These are phyloP conservation scores for Sphagnum magellanicum DNA, from an alignment of 228 moss, liverwort and hornwort species.

Conservation along the genomic window DNA sequence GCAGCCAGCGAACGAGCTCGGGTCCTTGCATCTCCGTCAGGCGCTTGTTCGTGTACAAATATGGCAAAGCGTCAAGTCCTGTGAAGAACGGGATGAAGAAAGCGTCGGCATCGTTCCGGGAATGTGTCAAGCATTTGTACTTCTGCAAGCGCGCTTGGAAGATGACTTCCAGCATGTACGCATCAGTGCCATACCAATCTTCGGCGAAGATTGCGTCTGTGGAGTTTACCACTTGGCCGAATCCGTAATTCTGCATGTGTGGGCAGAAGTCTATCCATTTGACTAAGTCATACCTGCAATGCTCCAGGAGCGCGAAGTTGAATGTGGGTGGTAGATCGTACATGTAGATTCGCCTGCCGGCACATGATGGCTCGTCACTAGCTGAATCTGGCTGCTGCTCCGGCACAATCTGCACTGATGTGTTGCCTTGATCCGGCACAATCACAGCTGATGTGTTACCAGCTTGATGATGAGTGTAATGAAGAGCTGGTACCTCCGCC, in stretches of 20 bases:
- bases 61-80: slow-evolving; percentile 58
- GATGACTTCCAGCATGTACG: slow-evolving; percentile 91
- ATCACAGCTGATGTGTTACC: no score
- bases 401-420: no score
- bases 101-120: slow-evolving; percentile 41
- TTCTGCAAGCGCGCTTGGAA: slow-evolving; percentile 53
- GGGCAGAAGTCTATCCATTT: slow-evolving; percentile 65
- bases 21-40: slow-evolving; percentile 18
- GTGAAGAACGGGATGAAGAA: slow-evolving; percentile 79
- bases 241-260: slow-evolving; percentile 54
- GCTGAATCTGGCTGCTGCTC: no score
- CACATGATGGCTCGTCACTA: slow-evolving; percentile 14
- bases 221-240: slow-evolving; percentile 35
- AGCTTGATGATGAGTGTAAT: no score
- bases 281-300: slow-evolving; percentile 46
- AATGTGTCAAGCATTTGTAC: slow-evolving; percentile 46
- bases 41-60: slow-evolving; percentile 45
- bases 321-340: slow-evolving; percentile 62
- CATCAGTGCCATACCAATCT: slow-evolving; percentile 83
- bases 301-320: slow-evolving; percentile 31
- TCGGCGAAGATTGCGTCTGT: slow-evolving; percentile 14
- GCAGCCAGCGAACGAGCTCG: slow-evolving; percentile 24
- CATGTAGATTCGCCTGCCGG: slow-evolving; percentile 55
- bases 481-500: no score
- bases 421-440: no score